Conservation (phyloP, 257 asterid genomes). For the Solanum raphanifolium region DNA sequence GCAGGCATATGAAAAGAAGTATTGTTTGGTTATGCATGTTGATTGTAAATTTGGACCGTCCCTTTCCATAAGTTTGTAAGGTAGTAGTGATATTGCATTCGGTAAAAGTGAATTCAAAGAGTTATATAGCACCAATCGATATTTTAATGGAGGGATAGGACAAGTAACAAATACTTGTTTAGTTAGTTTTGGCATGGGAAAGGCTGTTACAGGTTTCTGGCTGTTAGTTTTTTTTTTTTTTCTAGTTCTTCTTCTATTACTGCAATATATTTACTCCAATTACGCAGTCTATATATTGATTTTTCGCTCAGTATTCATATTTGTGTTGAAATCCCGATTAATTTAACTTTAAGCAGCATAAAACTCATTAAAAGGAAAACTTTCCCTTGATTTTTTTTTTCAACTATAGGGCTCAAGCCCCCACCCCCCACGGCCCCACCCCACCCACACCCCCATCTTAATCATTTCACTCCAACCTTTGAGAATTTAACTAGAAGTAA, state of each 20-base stretch:
- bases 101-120: neutral
- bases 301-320: neutral
- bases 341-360: neutral
- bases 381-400: too few relatives aligned
- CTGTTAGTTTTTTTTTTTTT: neutral
- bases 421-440: too few relatives aligned
- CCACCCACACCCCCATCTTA: neutral
- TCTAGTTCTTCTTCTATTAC: neutral
- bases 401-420: neutral
- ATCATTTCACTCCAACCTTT: neutral
- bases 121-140: neutral
- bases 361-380: neutral
- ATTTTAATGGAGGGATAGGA: neutral
- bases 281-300: neutral
- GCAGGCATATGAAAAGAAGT: neutral
- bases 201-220: neutral
- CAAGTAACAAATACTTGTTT: neutral
- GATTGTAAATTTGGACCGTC: neutral
- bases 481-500: neutral
- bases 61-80: neutral
- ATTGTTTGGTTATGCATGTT: neutral
- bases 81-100: neutral
- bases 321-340: neutral
- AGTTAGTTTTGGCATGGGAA: neutral
- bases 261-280: neutral